Evolutionary conservation across 1,284 basidiomycete genomes (phyloP), one percentile per base, ranked within the genome.

Genomic region (Xanthoconium separans): DNA sequence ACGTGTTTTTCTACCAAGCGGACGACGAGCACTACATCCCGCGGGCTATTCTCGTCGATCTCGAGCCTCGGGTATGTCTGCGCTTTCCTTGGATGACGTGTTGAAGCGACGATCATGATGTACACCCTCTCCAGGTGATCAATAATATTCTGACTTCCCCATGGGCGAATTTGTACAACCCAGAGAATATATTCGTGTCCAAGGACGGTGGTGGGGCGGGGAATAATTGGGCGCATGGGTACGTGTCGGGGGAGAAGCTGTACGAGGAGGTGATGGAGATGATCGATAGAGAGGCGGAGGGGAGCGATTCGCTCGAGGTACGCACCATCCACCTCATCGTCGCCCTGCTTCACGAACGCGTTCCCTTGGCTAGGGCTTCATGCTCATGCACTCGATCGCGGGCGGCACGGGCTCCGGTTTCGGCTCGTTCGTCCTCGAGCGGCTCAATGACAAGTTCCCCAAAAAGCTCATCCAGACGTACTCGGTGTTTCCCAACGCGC

Each of bases 1-100:
- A 99, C 73, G 96, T 98, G 41, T 99, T 99, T 76, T 99, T 99
- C 76, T 99, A 99, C 72, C 97, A 99, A 72, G 97, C 97, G 12
- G 97, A 99, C 71, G 97, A 99, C 70, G 97, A 99, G 70, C 96
- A 98, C 68, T 99, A 99, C 72, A 95, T 99, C 61, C 97, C 97
- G 10, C 83, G 97, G 51, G 93, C 97, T 5, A 96, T 99, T 58
- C 82, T 99, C 24, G 88, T 99, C 53, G 97, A 99, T 74, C 82
- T 98, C n/a, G 97, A 99, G 70, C 97, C 97, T 44, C 80, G 97
- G 70, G 96, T 96, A 68, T 67, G 88, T 71, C n/a, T 9, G 2
- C 6, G 12, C 4, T 6, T 18, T 5, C 33, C 22, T 8, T 11
- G 44, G 3, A 12, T 4, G 12, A 8, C 29, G 24, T n/a, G 16